phyloP scores from a whole-genome alignment of 176 grass and related monocot genomes.

The Oryza rufipogon region DNA sequence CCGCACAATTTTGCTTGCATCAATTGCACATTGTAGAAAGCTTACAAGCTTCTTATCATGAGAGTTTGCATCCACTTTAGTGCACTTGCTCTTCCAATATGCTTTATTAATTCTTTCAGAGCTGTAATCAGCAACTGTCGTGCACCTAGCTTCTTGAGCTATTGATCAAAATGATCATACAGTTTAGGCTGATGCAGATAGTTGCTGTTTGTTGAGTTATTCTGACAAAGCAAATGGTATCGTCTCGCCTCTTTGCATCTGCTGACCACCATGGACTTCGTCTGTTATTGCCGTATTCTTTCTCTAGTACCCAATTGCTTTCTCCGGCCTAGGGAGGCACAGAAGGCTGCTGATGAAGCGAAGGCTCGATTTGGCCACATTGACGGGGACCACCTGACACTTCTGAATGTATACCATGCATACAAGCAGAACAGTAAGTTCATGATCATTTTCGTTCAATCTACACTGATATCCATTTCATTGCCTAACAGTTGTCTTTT shows the following conservation, averaged over 20 bases:
- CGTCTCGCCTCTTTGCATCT: slow-evolving; percentile 83
- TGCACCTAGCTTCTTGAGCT: slow-evolving; percentile 64
- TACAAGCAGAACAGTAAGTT: slow-evolving; percentile 97
- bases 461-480: background rate
- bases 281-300: slow-evolving; percentile 86
- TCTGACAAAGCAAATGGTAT: slow-evolving; percentile 88
- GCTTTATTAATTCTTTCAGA: slow-evolving; percentile 18
- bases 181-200: slow-evolving; percentile 82
- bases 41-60: background rate
- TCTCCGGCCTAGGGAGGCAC: slow-evolving; percentile 96
- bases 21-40: background rate
- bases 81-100: slow-evolving; percentile 13
- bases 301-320: slow-evolving; percentile 99
- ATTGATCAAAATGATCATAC: slow-evolving; percentile 70
- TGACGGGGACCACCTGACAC: slow-evolving; percentile 92
- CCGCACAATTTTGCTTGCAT: slow-evolving; percentile 20
- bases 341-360: slow-evolving; percentile 95
- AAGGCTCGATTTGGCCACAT: slow-evolving; percentile 92
- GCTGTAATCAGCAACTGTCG: slow-evolving; percentile 70
- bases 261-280: slow-evolving; percentile 84
- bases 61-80: slow-evolving; percentile 13
- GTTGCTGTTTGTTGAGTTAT: slow-evolving; percentile 89
- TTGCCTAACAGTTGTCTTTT: slow-evolving; percentile 1
- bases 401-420: slow-evolving; percentile 91
- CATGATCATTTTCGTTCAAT: slow-evolving; percentile 9